phyloP scores from a whole-genome alignment of 345 rosid species.

The Ceriops zippeliana region DNA sequence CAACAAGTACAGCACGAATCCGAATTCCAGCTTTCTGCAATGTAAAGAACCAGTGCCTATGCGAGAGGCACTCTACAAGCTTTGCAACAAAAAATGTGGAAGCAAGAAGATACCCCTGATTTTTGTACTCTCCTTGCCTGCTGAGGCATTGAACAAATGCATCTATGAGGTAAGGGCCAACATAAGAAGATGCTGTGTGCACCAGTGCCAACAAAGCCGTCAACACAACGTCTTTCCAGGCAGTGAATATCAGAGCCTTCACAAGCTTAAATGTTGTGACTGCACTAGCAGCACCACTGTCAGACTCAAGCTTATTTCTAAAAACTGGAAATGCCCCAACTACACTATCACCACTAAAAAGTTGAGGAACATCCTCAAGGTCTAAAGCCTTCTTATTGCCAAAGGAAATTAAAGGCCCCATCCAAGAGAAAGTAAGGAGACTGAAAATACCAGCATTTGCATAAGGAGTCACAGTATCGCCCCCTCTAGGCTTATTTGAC shows the following conservation, averaged over 20 bases:
- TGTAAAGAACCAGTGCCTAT: conserved; percentile 27
- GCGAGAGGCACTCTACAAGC: conserved; percentile 29
- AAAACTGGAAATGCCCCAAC: conserved; percentile 16
- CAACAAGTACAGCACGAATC: conserved; percentile 13
- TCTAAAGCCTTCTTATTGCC: conserved; percentile 28
- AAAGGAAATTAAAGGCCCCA: conserved; percentile 17
- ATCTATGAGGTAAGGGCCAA: conserved; percentile 37
- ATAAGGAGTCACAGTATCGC: conserved; percentile 22
- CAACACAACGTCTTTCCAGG: conserved; percentile 24
- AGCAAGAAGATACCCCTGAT: conserved; percentile 32
- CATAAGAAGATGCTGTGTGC: conserved; percentile 28
- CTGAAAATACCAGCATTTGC: conserved; percentile 25
- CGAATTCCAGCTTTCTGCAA: conserved; percentile 30
- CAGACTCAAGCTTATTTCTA: conserved; percentile 13
- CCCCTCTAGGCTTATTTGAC: conserved; percentile 21
- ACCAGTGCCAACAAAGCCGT: conserved; percentile 19
- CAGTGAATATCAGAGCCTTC: conserved; percentile 18
- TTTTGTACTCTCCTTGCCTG: conserved; percentile 15
- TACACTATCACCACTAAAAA: conserved; percentile 20
- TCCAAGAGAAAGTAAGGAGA: conserved; percentile 24
- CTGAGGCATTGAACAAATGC: conserved; percentile 33
- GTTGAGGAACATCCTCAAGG: conserved; percentile 30
- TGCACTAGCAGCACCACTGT: background rate
- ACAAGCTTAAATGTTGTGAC: conserved; percentile 20
- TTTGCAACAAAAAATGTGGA: conserved; percentile 26